Conservation (phyloP, 179 eudicot genomes). For the Vitellaria paradoxa region DNA sequence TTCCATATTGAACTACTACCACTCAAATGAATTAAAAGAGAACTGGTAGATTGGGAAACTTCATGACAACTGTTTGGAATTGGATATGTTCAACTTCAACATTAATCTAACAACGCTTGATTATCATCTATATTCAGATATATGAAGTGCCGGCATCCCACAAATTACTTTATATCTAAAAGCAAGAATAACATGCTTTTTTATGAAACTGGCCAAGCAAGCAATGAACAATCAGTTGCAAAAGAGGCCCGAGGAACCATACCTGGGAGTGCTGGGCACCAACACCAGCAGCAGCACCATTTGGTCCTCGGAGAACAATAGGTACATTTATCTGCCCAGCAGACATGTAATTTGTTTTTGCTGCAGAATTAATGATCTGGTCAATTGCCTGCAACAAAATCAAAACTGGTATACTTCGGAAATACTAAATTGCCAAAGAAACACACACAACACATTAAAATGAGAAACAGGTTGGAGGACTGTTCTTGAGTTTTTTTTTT, state of each 20-base stretch:
- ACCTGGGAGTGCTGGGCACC: constrained; percentile 97
- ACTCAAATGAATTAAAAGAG: background rate
- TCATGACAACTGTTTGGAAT: background rate
- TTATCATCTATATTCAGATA: background rate
- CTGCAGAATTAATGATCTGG: constrained; percentile 91
- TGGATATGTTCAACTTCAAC: background rate
- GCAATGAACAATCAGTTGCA: background rate
- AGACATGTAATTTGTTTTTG: constrained; percentile 89
- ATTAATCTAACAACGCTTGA: background rate
- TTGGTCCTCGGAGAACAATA: constrained; percentile 86
- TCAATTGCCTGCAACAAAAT: constrained; percentile 75
- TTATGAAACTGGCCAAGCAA: background rate
- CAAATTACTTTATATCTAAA: background rate
- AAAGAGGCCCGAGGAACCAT: background rate
- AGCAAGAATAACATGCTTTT: background rate
- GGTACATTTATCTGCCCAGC: constrained; percentile 79
- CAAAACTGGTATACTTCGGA: constrained; percentile 17
- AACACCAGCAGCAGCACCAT: constrained; percentile 97
- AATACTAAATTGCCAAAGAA: background rate
- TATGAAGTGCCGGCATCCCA: background rate
- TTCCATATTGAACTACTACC: no score
- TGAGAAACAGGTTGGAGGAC: background rate
- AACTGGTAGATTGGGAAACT: background rate
- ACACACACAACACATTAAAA: background rate
- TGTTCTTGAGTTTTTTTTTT: background rate